Conservation (phyloP, 202 grass and related monocot genomes). For the Hordeum pubiflorum region DNA sequence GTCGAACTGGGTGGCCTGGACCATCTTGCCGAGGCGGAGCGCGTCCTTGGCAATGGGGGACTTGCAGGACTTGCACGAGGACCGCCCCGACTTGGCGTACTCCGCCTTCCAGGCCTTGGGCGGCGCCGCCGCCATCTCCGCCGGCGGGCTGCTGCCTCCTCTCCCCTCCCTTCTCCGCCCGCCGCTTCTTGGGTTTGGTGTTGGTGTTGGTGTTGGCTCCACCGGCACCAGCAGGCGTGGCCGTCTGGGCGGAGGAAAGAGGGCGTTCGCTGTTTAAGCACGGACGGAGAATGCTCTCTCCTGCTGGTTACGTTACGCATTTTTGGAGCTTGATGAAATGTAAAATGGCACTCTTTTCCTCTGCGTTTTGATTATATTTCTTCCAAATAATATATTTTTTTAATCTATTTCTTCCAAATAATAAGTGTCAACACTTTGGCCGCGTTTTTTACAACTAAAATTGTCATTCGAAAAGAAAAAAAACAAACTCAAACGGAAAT, state of each 20-base stretch:
- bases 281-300: not conserved
- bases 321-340: too few species aligned
- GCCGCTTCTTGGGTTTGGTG: not conserved
- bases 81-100: slow-evolving; percentile 87
- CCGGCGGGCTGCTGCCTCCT: not conserved
- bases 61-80: slow-evolving; percentile 88
- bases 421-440: too few species aligned
- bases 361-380: too few species aligned
- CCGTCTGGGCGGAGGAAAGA: not conserved
- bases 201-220: not conserved
- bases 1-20: slow-evolving; percentile 81
- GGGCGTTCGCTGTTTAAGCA: not conserved
- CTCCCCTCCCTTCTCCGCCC: not conserved
- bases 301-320: too few species aligned
- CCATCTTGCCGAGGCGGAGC: slow-evolving; percentile 90
- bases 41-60: slow-evolving; percentile 71
- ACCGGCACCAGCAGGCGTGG: not conserved
- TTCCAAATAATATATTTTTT: too few species aligned
- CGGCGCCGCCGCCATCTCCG: slow-evolving; percentile 58
- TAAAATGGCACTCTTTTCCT: too few species aligned
- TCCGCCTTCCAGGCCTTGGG: slow-evolving; percentile 82
- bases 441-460: too few species aligned
- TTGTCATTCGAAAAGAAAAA: too few species aligned
- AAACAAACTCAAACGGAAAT: too few species aligned
- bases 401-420: too few species aligned